phyloP scores from a whole-genome alignment of 2,329 filamentous ascomycete genomes.

The Aspergillus awamori region DNA sequence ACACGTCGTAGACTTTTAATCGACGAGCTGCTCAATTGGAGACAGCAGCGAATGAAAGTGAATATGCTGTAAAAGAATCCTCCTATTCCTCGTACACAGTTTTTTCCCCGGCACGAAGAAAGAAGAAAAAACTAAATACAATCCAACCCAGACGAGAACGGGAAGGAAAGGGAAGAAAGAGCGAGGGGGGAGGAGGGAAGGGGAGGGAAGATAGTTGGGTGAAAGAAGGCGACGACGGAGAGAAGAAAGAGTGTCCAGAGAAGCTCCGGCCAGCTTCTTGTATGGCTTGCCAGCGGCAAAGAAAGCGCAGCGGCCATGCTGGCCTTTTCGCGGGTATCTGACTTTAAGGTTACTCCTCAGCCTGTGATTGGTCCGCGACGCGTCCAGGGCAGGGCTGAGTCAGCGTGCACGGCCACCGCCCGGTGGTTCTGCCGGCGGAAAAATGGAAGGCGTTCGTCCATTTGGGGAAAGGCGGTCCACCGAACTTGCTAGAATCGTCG shows the following conservation, averaged over 20 bases:
- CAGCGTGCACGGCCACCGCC: constrained; percentile 31
- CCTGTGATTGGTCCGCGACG: constrained; percentile 36
- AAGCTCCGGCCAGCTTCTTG: constrained; percentile 31
- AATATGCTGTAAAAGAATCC: neutral
- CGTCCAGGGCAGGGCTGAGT: constrained; percentile 33
- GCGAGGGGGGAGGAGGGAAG: constrained; percentile 10
- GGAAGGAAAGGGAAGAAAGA: constrained; percentile 13
- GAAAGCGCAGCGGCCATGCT: constrained; percentile 44
- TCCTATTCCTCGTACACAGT: neutral
- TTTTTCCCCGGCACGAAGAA: constrained; percentile 4
- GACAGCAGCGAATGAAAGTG: neutral
- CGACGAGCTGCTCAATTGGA: neutral
- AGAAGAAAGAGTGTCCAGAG: constrained; percentile 21
- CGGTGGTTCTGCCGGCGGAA: constrained; percentile 19
- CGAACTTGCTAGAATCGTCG: constrained; percentile 37
- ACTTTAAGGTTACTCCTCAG: constrained; percentile 43
- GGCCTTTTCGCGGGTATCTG: constrained; percentile 43
- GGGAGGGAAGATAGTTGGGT: constrained; percentile 3
- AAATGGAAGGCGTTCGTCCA: constrained; percentile 8
- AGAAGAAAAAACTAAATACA: constrained; percentile 7
- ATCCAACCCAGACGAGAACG: constrained; percentile 5
- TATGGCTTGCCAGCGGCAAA: constrained; percentile 34
- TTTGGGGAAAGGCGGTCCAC: constrained; percentile 20
- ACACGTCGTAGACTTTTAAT: constrained; percentile 11
- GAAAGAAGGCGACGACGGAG: constrained; percentile 21